Conservation (phyloP, 768 basidiomycete genomes). For the Macrolepiota dolichaula region DNA sequence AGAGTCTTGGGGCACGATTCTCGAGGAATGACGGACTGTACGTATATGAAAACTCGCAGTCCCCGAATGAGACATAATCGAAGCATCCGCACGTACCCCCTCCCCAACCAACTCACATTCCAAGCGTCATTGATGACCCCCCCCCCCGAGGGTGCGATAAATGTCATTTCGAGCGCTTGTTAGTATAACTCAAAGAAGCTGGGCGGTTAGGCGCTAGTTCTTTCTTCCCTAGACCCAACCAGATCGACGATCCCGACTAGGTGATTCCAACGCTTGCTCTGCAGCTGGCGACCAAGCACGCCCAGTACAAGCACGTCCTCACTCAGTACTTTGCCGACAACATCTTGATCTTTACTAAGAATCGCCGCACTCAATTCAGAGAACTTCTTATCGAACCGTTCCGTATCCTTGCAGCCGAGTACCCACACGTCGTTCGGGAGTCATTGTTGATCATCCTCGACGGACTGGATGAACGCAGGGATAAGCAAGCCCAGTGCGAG, state of each 20-base stretch:
- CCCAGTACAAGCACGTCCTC: not conserved
- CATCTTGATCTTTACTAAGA: not conserved
- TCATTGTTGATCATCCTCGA: no score
- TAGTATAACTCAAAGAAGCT: not conserved
- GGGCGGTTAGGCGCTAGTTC: not conserved
- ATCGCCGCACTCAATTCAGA: not conserved
- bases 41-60: no score
- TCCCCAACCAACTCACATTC: no score
- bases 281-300: not conserved
- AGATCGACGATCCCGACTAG: not conserved
- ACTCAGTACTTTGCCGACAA: not conserved
- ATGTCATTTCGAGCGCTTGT: no score
- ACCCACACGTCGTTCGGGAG: not conserved
- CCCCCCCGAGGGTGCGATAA: no score
- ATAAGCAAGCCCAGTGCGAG: not conserved
- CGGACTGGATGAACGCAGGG: no score
- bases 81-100: no score
- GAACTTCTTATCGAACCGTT: not conserved
- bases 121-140: no score
- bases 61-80: no score
- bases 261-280: not conserved
- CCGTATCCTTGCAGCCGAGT: not conserved
- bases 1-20: no score
- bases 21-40: no score
- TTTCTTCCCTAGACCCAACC: not conserved